Evolutionary conservation across 108 stramenopile species (phyloP).

Genomic region (Cylindrotheca fusiformis): DNA sequence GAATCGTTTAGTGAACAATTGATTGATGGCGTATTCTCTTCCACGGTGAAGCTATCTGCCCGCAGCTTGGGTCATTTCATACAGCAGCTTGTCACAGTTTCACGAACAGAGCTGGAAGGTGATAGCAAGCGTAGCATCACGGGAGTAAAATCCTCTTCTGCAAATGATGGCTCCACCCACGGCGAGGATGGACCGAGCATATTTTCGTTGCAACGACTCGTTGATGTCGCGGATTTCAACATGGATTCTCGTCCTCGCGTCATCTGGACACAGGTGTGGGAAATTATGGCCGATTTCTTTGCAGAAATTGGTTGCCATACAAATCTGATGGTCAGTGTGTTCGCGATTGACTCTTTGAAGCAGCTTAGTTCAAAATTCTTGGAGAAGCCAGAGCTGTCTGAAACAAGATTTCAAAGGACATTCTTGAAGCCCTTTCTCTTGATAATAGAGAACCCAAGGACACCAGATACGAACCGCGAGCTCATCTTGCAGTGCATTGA

Average conservation of each 20-base stretch:
- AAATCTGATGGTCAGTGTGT: constrained; percentile 93
- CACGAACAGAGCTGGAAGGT: constrained; percentile 81
- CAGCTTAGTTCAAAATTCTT: constrained; percentile 99
- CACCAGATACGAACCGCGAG: constrained; percentile 73
- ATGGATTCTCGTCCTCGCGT: constrained; percentile 92
- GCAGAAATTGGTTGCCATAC: constrained; percentile 88
- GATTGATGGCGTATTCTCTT: constrained; percentile 91
- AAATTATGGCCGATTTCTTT: constrained; percentile 89
- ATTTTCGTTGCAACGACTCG: constrained; percentile 94
- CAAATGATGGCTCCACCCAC: constrained; percentile 38
- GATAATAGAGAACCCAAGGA: constrained; percentile 70
- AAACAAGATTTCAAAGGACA: constrained; percentile 96
- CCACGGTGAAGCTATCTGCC: constrained; percentile 79
- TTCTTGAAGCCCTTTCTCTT: constrained; percentile 92
- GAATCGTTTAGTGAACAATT: constrained; percentile 82
- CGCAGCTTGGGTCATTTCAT: constrained; percentile 86
- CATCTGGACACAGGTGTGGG: constrained; percentile 97
- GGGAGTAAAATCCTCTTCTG: constrained; percentile 8
- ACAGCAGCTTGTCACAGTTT: constrained; percentile 83
- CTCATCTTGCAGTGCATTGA: constrained; percentile 81
- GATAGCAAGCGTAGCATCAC: constrained; percentile 72
- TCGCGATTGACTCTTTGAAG: constrained; percentile 95
- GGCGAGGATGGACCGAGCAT: constrained; percentile 82
- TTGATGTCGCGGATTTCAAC: constrained; percentile 99
- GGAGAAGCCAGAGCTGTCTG: constrained; percentile 93